Percentiles rank a stretch among this genome's conserved stretches.
Conservation (phyloP, 169 alveolate species). For the Theileria parva region DNA sequence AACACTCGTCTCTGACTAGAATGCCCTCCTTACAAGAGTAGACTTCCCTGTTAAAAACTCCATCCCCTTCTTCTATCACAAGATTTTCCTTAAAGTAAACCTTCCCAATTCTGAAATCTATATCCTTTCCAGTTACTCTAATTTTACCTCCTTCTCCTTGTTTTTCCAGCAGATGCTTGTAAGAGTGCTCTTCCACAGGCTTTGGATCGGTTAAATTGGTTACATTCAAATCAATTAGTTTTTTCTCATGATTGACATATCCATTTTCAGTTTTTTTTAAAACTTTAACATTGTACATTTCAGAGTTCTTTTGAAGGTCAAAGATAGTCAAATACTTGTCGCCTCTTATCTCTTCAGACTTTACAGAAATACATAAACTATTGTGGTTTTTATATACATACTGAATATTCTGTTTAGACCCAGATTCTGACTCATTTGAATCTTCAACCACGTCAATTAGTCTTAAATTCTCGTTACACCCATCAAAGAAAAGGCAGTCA, state of each 20-base stretch:
- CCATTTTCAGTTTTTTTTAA: not conserved
- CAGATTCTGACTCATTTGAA: too few relatives aligned
- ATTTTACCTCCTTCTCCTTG: not conserved
- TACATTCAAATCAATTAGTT: not conserved
- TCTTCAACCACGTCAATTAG: not conserved
- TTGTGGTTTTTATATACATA: not conserved
- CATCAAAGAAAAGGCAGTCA: conserved; percentile 58
- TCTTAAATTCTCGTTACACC: conserved; percentile 7
- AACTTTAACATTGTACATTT: not conserved
- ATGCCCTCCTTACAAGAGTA: not conserved
- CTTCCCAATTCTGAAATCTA: conserved; percentile 10
- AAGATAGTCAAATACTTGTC: not conserved
- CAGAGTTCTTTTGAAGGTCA: not conserved
- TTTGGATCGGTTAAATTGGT: not conserved
- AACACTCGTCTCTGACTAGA: not conserved
- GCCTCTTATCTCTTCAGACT: not conserved
- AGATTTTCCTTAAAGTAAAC: not conserved
- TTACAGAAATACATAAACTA: not conserved
- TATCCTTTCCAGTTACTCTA: not conserved
- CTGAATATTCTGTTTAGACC: not conserved
- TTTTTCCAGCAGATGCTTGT: not conserved
- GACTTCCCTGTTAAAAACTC: not conserved
- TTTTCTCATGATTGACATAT: not conserved
- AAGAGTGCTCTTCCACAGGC: not conserved
- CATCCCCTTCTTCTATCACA: not conserved